phyloP scores from a whole-genome alignment of 2,329 filamentous ascomycete genomes.

The Colletotrichum liaoningense region DNA sequence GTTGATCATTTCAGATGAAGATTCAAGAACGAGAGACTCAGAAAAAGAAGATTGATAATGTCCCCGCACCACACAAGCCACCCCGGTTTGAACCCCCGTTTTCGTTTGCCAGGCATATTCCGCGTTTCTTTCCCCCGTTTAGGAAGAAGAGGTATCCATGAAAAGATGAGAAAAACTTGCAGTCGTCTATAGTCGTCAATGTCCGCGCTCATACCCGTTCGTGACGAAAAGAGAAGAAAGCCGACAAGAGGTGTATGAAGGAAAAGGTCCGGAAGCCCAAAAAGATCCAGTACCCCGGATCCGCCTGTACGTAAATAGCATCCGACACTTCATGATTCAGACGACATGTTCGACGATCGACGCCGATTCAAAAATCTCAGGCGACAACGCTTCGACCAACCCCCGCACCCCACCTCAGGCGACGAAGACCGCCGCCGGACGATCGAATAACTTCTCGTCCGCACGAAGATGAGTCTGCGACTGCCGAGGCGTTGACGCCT shows the following conservation, averaged over 20 bases:
- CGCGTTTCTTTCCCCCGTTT: conserved; percentile 5
- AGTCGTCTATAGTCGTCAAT: conserved; percentile 30
- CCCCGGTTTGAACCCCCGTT: conserved; percentile 10
- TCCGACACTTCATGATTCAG: conserved; percentile 31
- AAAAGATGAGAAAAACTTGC: neutral
- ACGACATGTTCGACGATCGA: conserved; percentile 6
- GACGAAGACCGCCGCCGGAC: conserved; percentile 61
- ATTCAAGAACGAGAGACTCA: neutral
- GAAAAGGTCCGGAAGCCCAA: neutral
- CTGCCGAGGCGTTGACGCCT: conserved; percentile 54
- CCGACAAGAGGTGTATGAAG: neutral
- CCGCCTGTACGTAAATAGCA: conserved; percentile 32
- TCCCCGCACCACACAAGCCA: neutral
- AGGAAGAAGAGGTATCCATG: conserved; percentile 31
- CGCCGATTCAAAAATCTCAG: conserved; percentile 38
- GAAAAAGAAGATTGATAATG: neutral
- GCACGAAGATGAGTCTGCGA: conserved; percentile 59
- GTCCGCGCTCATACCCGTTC: conserved; percentile 17
- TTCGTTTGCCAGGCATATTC: conserved; percentile 26
- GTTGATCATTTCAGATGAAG: conserved; percentile 27
- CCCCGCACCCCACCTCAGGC: conserved; percentile 64
- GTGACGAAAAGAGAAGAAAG: conserved; percentile 12
- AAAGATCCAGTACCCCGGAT: conserved; percentile 10
- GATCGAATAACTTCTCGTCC: conserved; percentile 65
- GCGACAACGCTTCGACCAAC: conserved; percentile 64